Percentiles rank a stretch among this genome's conserved stretches.
These are phyloP conservation scores for Aspergillus ruber DNA, from an alignment of 2,329 filamentous ascomycete species.

Conservation along the genomic window DNA sequence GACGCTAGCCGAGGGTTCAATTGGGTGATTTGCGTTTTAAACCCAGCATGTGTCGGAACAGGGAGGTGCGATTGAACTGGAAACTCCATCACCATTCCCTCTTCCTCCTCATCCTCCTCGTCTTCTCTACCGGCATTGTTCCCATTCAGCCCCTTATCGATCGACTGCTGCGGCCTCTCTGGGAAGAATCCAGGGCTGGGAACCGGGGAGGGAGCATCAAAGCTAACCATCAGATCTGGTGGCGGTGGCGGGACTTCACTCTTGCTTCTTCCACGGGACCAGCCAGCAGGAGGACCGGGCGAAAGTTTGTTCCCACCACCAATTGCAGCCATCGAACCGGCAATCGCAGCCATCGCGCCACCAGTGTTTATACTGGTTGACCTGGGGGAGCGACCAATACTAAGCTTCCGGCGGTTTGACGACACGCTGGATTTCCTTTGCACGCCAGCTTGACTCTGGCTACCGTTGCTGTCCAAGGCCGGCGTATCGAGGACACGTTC, in stretches of 20 bases:
- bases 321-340: constrained; percentile 40
- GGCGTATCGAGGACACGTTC: constrained; percentile 25
- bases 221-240: constrained; percentile 49
- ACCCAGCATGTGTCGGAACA: constrained; percentile 67
- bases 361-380: constrained; percentile 36
- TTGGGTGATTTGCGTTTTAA: constrained; percentile 64
- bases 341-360: constrained; percentile 39
- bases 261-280: constrained; percentile 47
- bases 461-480: constrained; percentile 15
- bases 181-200: constrained; percentile 45
- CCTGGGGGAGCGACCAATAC: constrained; percentile 29
- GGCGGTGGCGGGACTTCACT: constrained; percentile 48
- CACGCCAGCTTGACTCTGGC: constrained; percentile 13
- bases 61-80: constrained; percentile 60
- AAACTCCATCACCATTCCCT: constrained; percentile 56
- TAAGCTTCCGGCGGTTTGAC: constrained; percentile 30
- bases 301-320: constrained; percentile 42
- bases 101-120: constrained; percentile 56
- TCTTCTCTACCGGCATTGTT: constrained; percentile 49
- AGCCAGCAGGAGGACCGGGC: constrained; percentile 35
- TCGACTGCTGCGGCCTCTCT: constrained; percentile 9
- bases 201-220: constrained; percentile 52
- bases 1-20: constrained; percentile 67
- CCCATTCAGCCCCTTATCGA: constrained; percentile 14
- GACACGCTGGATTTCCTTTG: constrained; percentile 27